Percentiles rank a stretch among this genome's conserved stretches.
phyloP scores from a whole-genome alignment of 495 filamentous ascomycete genomes.

The Cercophora samala region DNA sequence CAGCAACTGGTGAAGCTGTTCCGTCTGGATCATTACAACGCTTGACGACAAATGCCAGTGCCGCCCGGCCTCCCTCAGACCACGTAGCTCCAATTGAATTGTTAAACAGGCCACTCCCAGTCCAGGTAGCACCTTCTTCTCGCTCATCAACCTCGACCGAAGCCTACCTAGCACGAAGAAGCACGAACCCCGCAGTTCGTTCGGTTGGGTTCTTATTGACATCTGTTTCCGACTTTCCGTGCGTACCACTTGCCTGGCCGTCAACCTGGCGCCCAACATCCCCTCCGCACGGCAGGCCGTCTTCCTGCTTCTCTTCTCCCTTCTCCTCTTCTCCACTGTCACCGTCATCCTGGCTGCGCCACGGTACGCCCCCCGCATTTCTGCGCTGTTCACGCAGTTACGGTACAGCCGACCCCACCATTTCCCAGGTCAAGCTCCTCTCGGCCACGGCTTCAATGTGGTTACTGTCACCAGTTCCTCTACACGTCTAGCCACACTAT shows the following conservation, averaged over 20 bases:
- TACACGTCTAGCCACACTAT: conserved; percentile 19
- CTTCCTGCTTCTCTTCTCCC: conserved; percentile 49
- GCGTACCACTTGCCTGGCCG: conserved; percentile 3
- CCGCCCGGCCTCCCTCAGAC: background rate
- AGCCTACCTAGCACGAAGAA: no score
- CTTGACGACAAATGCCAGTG: background rate
- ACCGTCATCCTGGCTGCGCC: conserved; percentile 75
- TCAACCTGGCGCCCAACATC: conserved; percentile 44
- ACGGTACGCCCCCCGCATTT: conserved; percentile 61
- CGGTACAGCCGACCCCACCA: conserved; percentile 27
- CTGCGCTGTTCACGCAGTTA: conserved; percentile 58
- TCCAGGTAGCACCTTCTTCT: background rate
- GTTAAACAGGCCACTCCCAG: conserved; percentile 3
- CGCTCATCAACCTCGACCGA: no score
- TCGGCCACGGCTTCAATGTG: conserved; percentile 29
- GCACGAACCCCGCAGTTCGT: conserved; percentile 1
- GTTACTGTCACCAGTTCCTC: conserved; percentile 10
- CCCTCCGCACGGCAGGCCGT: conserved; percentile 38
- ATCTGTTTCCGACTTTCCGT: background rate
- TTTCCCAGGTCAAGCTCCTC: conserved; percentile 17
- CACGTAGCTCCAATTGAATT: background rate
- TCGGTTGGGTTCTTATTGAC: conserved; percentile 2
- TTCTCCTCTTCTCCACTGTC: conserved; percentile 60
- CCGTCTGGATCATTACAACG: background rate
- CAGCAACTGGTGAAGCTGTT: background rate